Percentiles rank a stretch among this genome's conserved stretches.
phyloP scores from a whole-genome alignment of 345 rosid species.

The Euphorbia lathyris region DNA sequence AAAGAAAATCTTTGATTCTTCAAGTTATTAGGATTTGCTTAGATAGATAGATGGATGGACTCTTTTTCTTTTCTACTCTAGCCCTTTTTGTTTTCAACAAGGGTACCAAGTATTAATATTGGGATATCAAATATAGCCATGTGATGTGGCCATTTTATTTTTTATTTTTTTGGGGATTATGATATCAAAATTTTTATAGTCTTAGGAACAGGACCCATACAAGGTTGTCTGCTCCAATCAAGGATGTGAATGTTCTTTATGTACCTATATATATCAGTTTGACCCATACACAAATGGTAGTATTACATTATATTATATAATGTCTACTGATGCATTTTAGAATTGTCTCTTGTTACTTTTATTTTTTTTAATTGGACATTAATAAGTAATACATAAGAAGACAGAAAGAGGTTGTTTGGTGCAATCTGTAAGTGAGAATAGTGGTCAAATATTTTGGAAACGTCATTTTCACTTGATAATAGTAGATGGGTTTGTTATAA shows the following conservation, averaged over 20 bases:
- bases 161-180: background rate
- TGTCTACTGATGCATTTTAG: background rate
- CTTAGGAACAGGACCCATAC: conserved; percentile 1
- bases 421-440: too few relatives aligned
- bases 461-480: background rate
- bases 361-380: too few relatives aligned
- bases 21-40: background rate
- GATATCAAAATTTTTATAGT: background rate
- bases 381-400: too few relatives aligned
- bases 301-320: background rate
- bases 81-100: conserved; percentile 4
- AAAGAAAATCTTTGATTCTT: conserved; percentile 12
- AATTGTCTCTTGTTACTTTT: too few relatives aligned
- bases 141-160: background rate
- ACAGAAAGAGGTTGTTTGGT: too few relatives aligned
- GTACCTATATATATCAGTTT: background rate
- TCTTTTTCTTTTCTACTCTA: background rate
- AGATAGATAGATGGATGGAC: background rate
- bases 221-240: conserved; percentile 12
- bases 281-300: background rate
- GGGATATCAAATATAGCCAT: conserved; percentile 9
- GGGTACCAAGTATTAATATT: background rate
- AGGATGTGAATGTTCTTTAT: conserved; percentile 19
- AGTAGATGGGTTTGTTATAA: background rate
- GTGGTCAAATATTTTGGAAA: background rate